Percentiles rank a stretch among this genome's conserved stretches.
phyloP scores from a whole-genome alignment of 164 flowering plant genomes.

The Litsea cubeba region DNA sequence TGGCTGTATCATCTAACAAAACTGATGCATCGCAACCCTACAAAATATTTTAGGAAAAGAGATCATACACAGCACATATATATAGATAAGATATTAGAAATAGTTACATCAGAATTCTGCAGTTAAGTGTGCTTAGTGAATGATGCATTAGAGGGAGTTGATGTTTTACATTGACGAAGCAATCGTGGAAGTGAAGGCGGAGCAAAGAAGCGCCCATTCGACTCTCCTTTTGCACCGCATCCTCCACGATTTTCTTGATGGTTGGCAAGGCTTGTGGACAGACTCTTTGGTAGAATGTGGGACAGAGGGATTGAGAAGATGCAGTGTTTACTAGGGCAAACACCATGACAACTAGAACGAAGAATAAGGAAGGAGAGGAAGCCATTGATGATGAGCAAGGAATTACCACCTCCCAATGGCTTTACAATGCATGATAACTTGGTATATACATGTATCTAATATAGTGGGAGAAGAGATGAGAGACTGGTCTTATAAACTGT shows the following conservation, averaged over 20 bases:
- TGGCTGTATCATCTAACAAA: slow-evolving; percentile 34
- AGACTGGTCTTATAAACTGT: too few relatives aligned
- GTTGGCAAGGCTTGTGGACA: slow-evolving; percentile 38
- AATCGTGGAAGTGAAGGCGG: slow-evolving; percentile 43
- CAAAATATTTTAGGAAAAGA: neutral
- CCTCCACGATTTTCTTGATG: slow-evolving; percentile 22
- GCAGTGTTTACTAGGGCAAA: slow-evolving; percentile 10
- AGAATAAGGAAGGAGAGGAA: neutral
- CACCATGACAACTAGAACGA: neutral
- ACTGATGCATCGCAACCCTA: slow-evolving; percentile 69
- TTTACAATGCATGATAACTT: too few relatives aligned
- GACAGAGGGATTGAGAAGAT: slow-evolving; percentile 17
- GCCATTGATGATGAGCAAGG: too few relatives aligned
- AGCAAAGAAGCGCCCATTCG: slow-evolving; percentile 49
- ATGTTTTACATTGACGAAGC: slow-evolving; percentile 31
- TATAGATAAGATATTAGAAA: too few relatives aligned
- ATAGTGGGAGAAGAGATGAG: too few relatives aligned
- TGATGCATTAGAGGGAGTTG: neutral
- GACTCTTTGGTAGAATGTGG: slow-evolving; percentile 22
- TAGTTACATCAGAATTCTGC: neutral
- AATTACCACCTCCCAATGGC: too few relatives aligned
- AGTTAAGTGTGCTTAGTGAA: neutral
- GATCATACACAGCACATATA: neutral
- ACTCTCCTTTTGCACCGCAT: slow-evolving; percentile 24
- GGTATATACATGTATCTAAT: too few relatives aligned